Base-by-base conservation (phyloP, 257 asterid species). In the Schizonepeta tenuifolia region DNA sequence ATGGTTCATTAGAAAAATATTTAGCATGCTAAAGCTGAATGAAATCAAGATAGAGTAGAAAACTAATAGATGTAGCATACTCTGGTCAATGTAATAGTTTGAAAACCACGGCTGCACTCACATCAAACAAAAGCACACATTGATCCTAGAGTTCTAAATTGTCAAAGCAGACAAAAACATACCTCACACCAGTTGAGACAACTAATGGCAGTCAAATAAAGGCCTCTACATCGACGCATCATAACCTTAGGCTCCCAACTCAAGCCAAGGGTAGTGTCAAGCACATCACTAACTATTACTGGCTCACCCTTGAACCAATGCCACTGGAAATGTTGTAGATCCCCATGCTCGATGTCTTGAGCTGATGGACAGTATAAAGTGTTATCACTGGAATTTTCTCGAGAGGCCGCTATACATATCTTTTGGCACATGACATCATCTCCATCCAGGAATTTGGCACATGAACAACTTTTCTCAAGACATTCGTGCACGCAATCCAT, bases 191-290 rank as follows among this genome's bases (percentile, higher is more conserved):
- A 31, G 36, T 31, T 31, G 36, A 31, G 36, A 31, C 36, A 31
- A 31, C 36, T 31, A 31, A 31, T 31, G 36, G 36, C 36, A 31
- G 36, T 31, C 36, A 31, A 31, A 31, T 31, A 5, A 31, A 5
- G 36, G 0, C 1, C 0, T 31, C 7, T 31, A 31, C 36, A 31
- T 31, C 36, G 1, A 31, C 36, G 36, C 36, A 31, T 85, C 95
- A 90, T 90, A 54, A 90, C 95, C 93, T 81, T 86, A 14, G 96
- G 96, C 46, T 90, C 92, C 95, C 96, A 88, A 76, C 96, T 90
- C 83, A 88, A 67, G 53, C 92, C 96, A 24, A 61, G 70, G 14
- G 91, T 84, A 20, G 79, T 83, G 33, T 74, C 90, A 49, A 85
- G 88, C 74, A 86, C 88, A 70, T 85, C 69, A 66, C 84, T 83